phyloP scores from a whole-genome alignment of 371 early-diverging fungal genomes.

The Thermomucor indicae-seudaticae region DNA sequence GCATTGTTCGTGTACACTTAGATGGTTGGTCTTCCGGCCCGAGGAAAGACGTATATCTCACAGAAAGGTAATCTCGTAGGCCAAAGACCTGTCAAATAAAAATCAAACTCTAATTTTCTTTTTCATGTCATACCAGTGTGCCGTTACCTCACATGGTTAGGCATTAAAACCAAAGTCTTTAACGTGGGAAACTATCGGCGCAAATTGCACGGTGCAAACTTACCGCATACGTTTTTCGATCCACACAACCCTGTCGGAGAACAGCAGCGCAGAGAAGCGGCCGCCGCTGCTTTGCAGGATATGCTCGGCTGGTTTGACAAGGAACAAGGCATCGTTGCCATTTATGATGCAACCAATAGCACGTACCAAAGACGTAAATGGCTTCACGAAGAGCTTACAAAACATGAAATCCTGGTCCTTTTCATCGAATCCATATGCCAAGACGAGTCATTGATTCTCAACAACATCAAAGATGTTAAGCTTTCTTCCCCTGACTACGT shows the following conservation, averaged over 20 bases:
- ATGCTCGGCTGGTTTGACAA: constrained; percentile 88
- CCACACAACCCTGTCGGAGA: constrained; percentile 76
- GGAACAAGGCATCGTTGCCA: constrained; percentile 77
- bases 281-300: constrained; percentile 81
- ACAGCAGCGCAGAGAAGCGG: constrained; percentile 77
- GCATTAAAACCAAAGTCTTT: constrained; percentile 88
- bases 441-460: constrained; percentile 78
- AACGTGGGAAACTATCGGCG: constrained; percentile 96
- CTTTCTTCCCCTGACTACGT: constrained; percentile 93
- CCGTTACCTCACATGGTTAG: constrained; percentile 76
- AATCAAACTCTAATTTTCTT: neutral
- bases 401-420: constrained; percentile 80
- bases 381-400: constrained; percentile 63
- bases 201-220: constrained; percentile 78
- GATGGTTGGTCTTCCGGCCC: constrained; percentile 86
- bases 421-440: constrained; percentile 96
- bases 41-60: constrained; percentile 90
- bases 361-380: constrained; percentile 77
- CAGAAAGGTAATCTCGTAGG: constrained; percentile 78
- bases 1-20: constrained; percentile 14
- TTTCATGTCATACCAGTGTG: constrained; percentile 7
- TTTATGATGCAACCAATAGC: constrained; percentile 98
- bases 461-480: constrained; percentile 94
- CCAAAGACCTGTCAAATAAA: too few relatives aligned
- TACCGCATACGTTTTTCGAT: constrained; percentile 90